A percentile compares a stretch with the other conserved stretches of the same genome.
These are phyloP conservation scores for Populus euphratica DNA, from an alignment of 345 rosid species.

Conservation along the genomic window DNA sequence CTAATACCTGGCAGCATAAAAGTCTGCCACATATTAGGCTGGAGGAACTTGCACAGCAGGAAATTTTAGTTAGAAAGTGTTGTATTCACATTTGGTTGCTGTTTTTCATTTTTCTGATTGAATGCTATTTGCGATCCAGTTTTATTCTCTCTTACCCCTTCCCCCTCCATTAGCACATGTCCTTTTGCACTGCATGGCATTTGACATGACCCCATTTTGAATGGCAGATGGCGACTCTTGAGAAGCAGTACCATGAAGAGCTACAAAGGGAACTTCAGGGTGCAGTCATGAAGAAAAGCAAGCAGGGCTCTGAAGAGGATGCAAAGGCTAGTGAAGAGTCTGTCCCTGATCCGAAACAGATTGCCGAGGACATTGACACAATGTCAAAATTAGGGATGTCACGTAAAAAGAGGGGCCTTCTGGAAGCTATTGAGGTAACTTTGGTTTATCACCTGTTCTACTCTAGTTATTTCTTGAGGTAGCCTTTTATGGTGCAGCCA, in stretches of 20 bases:
- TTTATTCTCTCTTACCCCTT: no score
- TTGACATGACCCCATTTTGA: constrained; percentile 10
- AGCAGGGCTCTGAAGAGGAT: constrained; percentile 24
- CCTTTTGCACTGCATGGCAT: background rate
- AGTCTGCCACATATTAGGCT: no score
- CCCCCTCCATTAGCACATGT: no score
- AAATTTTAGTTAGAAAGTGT: no score
- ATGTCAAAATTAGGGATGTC: constrained; percentile 48
- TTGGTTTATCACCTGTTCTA: background rate
- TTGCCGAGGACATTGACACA: constrained; percentile 37
- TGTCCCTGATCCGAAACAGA: constrained; percentile 35
- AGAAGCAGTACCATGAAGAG: constrained; percentile 85
- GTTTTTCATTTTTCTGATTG: no score
- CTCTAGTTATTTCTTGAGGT: background rate
- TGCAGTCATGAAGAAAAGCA: constrained; percentile 15
- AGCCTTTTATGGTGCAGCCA: background rate
- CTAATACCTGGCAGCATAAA: no score
- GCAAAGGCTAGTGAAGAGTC: constrained; percentile 35
- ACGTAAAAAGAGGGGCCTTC: constrained; percentile 61
- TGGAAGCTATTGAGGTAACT: constrained; percentile 63
- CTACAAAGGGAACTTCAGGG: constrained; percentile 61
- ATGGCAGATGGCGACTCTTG: constrained; percentile 59
- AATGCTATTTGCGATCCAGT: no score
- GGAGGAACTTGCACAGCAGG: no score
- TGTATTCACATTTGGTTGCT: no score